Base-by-base conservation (phyloP, 495 filamentous ascomycete genomes). In the Lasiosphaeriaceae sp. region DNA sequence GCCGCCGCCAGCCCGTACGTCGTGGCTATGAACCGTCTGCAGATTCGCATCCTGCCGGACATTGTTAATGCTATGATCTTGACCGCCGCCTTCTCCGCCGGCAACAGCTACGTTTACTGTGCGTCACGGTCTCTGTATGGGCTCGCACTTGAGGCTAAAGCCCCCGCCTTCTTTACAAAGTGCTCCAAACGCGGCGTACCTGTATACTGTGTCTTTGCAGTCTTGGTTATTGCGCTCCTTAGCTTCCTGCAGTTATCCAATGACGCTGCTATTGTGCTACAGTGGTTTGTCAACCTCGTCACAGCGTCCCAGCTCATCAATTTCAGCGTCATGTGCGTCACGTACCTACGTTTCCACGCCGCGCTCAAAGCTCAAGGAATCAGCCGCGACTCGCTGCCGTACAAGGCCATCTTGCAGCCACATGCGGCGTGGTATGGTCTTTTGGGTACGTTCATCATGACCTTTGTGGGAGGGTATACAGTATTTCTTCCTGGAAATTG, bases 71-170 rank as follows among this genome's bases (percentile, higher is more conserved):
- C 87, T 11, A 77, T 92, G 58, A 73, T 94, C 54, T 58, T 94
- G 12, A 88, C 85, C 0, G 83, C 86, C 19, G 86, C 86, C 14
- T 91, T 93, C 69, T 90, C 87, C 19, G 90, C 90, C 0, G 90
- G 90, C 2, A 95, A 95, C 68, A 87, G 86, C 46, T 93, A 91
- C 69, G 84, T 89, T 24, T 96, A 90, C 71, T 90, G 86, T 66
- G 88, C 88, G 6, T 90, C 85, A 47, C 81, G 90, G 34, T 85
- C 83, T 50, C 70, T 96, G 20, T 89, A 89, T 65, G 89, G 88
- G 2, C 78, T 95, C 24, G 85, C 88, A 0, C 74, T 88, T 55
- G 86, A 83, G 60, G 79, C 79, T 2, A 80, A 81, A 31, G 90
- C 90, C 0, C 90, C 90, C 0, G 73, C 64, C 19, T 64, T 91